Evolutionary conservation across 2,329 filamentous ascomycete species (phyloP).

Genomic region (Pyricularia grisea): DNA sequence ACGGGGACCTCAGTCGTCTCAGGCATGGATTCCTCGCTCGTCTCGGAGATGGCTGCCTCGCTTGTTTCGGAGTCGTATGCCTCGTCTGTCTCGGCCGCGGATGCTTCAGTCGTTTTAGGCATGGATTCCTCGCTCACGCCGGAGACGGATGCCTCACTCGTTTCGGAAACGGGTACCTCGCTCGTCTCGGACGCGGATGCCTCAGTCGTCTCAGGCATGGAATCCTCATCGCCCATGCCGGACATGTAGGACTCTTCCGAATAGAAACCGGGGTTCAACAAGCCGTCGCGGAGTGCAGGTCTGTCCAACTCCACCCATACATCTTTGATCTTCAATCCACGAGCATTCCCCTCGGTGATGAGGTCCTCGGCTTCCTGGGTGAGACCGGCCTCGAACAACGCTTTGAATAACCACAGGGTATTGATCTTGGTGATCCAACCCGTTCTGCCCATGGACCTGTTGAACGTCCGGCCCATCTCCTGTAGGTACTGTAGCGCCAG

Average conservation of each 20-base stretch:
- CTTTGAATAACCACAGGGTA: background rate
- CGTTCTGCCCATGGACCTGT: background rate
- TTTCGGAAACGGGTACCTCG: too few relatives aligned
- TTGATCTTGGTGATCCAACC: slow-evolving; percentile 2
- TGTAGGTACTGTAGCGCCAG: background rate
- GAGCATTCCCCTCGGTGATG: background rate
- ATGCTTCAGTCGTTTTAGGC: too few relatives aligned
- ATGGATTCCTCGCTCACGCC: too few relatives aligned
- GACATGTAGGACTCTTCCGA: background rate
- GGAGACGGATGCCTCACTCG: too few relatives aligned
- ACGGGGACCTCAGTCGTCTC: too few relatives aligned
- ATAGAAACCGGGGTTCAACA: background rate
- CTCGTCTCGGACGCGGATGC: too few relatives aligned
- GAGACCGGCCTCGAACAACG: background rate
- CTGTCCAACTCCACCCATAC: background rate
- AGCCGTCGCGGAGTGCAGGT: background rate
- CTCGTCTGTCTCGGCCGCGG: too few relatives aligned
- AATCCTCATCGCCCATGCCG: too few relatives aligned
- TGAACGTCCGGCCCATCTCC: slow-evolving; percentile 1
- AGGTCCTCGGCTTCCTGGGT: background rate
- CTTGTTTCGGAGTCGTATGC: too few relatives aligned
- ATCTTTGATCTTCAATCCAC: background rate
- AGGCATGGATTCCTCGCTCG: too few relatives aligned
- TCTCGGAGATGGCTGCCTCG: too few relatives aligned
- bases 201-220: too few relatives aligned